Evolutionary conservation across 2,329 filamentous ascomycete genomes (phyloP).

Genomic region (Aspergillus sp.): DNA sequence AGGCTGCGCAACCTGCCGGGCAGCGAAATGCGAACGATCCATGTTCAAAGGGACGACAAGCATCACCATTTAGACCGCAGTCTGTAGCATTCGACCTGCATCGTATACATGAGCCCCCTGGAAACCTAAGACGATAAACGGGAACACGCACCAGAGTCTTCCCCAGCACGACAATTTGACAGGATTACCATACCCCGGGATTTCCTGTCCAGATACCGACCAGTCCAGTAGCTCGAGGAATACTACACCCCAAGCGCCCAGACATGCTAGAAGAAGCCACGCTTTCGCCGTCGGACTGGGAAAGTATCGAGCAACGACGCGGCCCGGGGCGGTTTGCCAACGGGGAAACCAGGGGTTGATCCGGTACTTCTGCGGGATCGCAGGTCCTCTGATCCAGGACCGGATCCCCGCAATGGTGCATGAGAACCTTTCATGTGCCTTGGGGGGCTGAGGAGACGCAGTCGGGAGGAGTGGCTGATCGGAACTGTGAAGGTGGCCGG

Average conservation of each 20-base stretch:
- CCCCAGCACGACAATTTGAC: slow-evolving; percentile 35
- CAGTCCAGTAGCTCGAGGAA: slow-evolving; percentile 33
- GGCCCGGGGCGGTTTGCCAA: slow-evolving; percentile 34
- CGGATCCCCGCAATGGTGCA: slow-evolving; percentile 23
- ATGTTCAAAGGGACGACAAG: slow-evolving; percentile 57
- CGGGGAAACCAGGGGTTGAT: slow-evolving; percentile 33
- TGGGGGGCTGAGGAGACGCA: slow-evolving; percentile 6
- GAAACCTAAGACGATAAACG: background rate
- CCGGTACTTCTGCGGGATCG: slow-evolving; percentile 31
- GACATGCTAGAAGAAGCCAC: slow-evolving; percentile 23
- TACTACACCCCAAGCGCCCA: slow-evolving; percentile 32
- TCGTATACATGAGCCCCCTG: background rate
- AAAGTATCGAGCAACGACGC: slow-evolving; percentile 29
- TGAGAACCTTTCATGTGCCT: slow-evolving; percentile 16
- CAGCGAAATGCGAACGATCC: slow-evolving; percentile 57
- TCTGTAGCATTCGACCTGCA: slow-evolving; percentile 34
- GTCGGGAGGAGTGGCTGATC: slow-evolving; percentile 23
- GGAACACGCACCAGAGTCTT: slow-evolving; percentile 32
- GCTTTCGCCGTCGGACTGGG: slow-evolving; percentile 24
- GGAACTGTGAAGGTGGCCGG: slow-evolving; percentile 12
- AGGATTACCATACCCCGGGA: slow-evolving; percentile 33
- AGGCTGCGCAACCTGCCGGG: slow-evolving; percentile 55
- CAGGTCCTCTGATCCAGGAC: slow-evolving; percentile 31
- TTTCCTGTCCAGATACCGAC: slow-evolving; percentile 29
- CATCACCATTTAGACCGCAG: slow-evolving; percentile 58